These are phyloP conservation scores for Coelastrella sp. DNA, from an alignment of 139 green algal genomes.

Conservation along the genomic window DNA sequence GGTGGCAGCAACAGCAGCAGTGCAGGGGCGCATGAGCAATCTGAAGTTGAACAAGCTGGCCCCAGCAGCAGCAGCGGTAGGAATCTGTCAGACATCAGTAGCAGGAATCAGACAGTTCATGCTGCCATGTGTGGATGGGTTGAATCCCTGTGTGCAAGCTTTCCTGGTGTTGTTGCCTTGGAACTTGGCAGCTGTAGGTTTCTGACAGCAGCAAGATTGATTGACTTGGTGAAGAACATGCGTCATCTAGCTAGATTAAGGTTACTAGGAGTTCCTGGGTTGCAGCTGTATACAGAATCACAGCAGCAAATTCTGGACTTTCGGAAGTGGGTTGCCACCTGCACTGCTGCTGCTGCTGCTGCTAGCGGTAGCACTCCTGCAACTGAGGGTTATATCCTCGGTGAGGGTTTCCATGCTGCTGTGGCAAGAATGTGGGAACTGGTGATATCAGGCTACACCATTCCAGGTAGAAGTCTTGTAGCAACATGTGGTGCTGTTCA, in stretches of 20 bases:
- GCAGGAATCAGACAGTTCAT: background rate
- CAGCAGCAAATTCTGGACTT: background rate
- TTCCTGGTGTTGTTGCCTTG: background rate
- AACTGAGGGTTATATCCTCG: background rate
- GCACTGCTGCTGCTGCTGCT: background rate
- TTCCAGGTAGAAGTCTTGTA: background rate
- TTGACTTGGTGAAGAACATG: background rate
- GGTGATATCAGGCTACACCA: background rate
- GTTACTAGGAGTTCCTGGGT: background rate
- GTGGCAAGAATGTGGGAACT: background rate
- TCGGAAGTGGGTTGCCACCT: background rate
- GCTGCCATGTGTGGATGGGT: background rate
- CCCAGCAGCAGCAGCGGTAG: background rate
- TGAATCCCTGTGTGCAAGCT: background rate
- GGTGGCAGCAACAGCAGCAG: background rate
- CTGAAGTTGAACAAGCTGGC: background rate
- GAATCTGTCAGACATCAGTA: too few relatives aligned
- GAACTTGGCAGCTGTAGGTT: conserved; percentile 17
- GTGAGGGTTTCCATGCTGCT: background rate
- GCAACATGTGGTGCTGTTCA: background rate
- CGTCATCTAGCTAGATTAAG: background rate
- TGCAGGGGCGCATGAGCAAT: background rate
- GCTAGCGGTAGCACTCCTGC: background rate
- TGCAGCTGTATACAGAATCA: background rate
- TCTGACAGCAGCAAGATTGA: background rate